These are phyloP conservation scores for Begonia fuchsioides DNA, from an alignment of 306 rosid species.

Conservation along the genomic window DNA sequence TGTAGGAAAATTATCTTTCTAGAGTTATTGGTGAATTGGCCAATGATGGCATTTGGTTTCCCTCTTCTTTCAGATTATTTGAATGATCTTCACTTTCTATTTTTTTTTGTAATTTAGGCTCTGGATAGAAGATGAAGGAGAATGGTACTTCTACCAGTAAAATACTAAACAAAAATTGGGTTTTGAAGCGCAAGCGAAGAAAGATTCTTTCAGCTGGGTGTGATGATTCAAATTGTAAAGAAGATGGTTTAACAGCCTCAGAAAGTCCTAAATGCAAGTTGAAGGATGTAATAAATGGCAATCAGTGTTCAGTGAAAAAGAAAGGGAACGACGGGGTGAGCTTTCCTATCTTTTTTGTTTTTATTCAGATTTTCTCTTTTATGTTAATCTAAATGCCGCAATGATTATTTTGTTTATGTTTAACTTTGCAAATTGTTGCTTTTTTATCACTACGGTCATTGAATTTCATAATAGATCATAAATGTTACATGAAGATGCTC, in stretches of 20 bases:
- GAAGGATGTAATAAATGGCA: conserved; percentile 39
- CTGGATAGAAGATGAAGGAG: conserved; percentile 38
- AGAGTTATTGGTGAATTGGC: not conserved
- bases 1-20: conserved; percentile 2
- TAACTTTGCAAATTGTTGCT: no score
- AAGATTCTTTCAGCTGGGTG: conserved; percentile 41
- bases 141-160: conserved; percentile 43
- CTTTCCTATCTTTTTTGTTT: conserved; percentile 10
- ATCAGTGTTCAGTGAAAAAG: conserved; percentile 60
- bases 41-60: not conserved
- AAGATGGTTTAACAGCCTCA: conserved; percentile 35
- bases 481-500: no score
- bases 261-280: conserved; percentile 43
- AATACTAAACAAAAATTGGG: conserved; percentile 89
- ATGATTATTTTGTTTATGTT: not conserved
- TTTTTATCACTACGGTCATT: no score
- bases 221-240: conserved; percentile 51
- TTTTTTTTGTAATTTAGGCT: conserved; percentile 1
- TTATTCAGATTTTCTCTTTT: not conserved
- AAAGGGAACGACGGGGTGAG: conserved; percentile 98
- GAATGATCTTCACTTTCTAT: conserved; percentile 9
- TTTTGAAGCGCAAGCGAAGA: conserved; percentile 89
- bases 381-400: not conserved
- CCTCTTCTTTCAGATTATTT: conserved; percentile 2
- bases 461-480: no score